These are phyloP conservation scores for Brassica carinata DNA, from an alignment of 345 rosid species.

Conservation along the genomic window DNA sequence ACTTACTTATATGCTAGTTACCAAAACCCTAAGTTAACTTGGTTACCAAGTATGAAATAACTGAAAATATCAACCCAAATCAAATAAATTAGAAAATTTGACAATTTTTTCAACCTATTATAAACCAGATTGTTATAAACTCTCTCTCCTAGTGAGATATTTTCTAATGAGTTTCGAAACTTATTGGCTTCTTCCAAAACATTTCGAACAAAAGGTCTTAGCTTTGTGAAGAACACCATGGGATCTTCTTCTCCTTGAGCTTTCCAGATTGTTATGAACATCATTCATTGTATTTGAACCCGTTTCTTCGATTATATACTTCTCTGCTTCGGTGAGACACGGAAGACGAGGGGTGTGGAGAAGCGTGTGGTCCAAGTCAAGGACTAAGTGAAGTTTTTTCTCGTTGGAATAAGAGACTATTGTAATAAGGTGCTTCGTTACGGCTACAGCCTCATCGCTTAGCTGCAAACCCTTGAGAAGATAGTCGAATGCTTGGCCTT, in stretches of 20 bases:
- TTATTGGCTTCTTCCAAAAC: constrained; percentile 23
- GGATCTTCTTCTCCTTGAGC: neutral
- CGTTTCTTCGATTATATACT: neutral
- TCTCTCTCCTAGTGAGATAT: too few species aligned
- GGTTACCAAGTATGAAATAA: neutral
- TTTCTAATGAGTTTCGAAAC: too few species aligned
- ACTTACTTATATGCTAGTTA: constrained; percentile 11
- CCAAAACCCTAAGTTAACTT: constrained; percentile 33
- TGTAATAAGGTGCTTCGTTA: neutral
- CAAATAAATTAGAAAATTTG: neutral
- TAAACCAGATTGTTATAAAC: too few species aligned
- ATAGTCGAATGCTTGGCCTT: neutral
- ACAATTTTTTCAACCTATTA: neutral
- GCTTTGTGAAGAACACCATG: neutral
- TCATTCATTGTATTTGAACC: neutral
- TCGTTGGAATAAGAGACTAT: neutral
- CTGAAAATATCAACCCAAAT: neutral
- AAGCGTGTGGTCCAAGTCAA: constrained; percentile 32
- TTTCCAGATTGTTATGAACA: neutral
- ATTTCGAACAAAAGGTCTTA: constrained; percentile 8
- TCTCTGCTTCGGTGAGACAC: neutral
- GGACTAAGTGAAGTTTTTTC: constrained; percentile 16
- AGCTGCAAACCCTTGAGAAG: neutral
- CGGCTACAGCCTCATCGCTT: neutral
- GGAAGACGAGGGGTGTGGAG: neutral